Base-by-base conservation (phyloP, 2,329 filamentous ascomycete species). In the Myotisia sp. region DNA sequence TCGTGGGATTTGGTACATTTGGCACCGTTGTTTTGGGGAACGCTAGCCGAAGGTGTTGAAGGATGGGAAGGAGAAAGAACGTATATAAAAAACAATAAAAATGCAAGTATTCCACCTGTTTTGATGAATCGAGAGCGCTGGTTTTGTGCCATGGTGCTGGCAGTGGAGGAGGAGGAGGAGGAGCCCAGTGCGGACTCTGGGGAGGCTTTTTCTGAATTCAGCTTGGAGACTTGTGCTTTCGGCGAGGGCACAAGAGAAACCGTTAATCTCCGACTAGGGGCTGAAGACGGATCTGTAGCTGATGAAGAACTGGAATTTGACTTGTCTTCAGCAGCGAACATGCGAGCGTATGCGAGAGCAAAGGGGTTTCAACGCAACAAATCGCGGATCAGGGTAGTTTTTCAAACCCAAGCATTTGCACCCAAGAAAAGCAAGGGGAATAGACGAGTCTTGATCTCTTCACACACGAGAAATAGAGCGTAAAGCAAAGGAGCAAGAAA, bases 1-100 rank as follows among this genome's bases (percentile, higher is more conserved):
- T 84, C 83, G 62, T 71, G 77, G 26, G 90, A 84, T 54, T 77
- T 82, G 39, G 76, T 75, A 69, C 90, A 98, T 62, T 74, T 79
- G 27, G 75, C 72, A 17, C 48, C 82, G 3, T 36, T 22, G 10
- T 29, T 29, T 18, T 31, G 24, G 13, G 16, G 31, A 12, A 21
- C 28, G 21, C 33, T 9, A 5, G 37, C 21, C 4, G 29, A 18
- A 2, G 34, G 42, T 31, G 31, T 42, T 36, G 26, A 43, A 37
- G 27, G 19, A 18, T 49, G 53, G 5, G 58, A 58, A 3, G 58
- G 56, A 2, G 69, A 66, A 21, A 68, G 56, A 49, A 75, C 60
- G 44, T 70, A 64, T 47, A 74, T 51, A n/a, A 75, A 53, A 34
- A 76, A 55, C 32, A 76, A 50, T 31, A 77, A 54, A 42, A 74